phyloP scores from a whole-genome alignment of 2,329 filamentous ascomycete genomes.

The Neofusicoccum sp. region DNA sequence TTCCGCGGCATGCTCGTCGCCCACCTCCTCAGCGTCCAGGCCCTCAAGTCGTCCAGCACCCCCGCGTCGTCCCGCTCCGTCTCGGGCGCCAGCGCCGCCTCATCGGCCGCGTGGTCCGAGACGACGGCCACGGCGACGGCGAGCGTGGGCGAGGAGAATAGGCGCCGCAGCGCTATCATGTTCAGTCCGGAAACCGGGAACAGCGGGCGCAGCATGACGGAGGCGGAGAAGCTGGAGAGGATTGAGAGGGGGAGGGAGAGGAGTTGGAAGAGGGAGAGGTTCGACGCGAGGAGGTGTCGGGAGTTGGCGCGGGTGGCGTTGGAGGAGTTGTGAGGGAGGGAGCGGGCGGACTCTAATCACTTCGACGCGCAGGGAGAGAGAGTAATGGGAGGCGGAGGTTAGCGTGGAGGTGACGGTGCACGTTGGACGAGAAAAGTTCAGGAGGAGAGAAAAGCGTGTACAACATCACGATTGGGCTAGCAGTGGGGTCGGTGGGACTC shows the following conservation, averaged over 20 bases:
- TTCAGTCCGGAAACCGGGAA: background rate
- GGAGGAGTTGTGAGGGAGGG: background rate
- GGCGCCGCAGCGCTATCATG: background rate
- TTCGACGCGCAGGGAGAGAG: too few species aligned
- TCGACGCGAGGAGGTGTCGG: constrained; percentile 8
- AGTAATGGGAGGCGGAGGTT: too few species aligned
- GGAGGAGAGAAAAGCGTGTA: background rate
- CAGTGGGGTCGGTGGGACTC: background rate
- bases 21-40: constrained; percentile 29
- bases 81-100: background rate
- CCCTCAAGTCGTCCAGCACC: constrained; percentile 24
- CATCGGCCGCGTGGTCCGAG: background rate
- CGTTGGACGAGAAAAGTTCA: background rate
- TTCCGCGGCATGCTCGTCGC: constrained; percentile 30
- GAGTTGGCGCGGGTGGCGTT: constrained; percentile 15
- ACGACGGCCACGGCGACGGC: background rate
- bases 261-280: constrained; percentile 16
- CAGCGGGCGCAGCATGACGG: constrained; percentile 10
- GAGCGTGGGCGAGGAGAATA: background rate
- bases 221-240: background rate
- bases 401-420: too few species aligned
- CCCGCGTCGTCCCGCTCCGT: background rate
- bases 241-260: constrained; percentile 5
- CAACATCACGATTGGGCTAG: background rate
- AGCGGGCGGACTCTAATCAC: background rate